A percentile compares a stretch with the other conserved stretches of the same genome.
Evolutionary conservation across 805 yeast genomes (phyloP).

Genomic region (Vanderwaltozyma polyspora): DNA sequence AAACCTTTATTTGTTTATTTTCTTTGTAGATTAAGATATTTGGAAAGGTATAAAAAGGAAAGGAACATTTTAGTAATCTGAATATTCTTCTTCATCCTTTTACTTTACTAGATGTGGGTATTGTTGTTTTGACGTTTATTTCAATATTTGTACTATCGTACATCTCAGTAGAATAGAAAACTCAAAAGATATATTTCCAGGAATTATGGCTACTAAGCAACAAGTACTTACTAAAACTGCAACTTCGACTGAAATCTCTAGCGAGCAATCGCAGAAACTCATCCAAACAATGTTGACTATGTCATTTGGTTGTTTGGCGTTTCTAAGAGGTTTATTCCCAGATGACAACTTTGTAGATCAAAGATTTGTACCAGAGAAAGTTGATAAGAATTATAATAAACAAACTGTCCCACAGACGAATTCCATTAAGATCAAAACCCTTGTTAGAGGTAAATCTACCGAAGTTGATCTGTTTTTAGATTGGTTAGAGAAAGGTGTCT

Average conservation of each 20-base stretch:
- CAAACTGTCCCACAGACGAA: slow-evolving; percentile 13
- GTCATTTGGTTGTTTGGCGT: slow-evolving; percentile 48
- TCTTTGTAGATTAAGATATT: too few relatives aligned
- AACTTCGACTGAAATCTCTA: slow-evolving; percentile 19
- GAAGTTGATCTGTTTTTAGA: slow-evolving; percentile 40
- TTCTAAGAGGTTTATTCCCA: slow-evolving; percentile 44
- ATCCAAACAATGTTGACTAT: slow-evolving; percentile 39
- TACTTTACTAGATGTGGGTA: too few relatives aligned
- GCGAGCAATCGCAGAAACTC: slow-evolving; percentile 35
- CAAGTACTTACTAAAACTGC: slow-evolving; percentile 7
- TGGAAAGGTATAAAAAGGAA: too few relatives aligned
- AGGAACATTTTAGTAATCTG: too few relatives aligned
- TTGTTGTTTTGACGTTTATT: too few relatives aligned
- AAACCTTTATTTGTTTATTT: too few relatives aligned
- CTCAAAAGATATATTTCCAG: too few relatives aligned
- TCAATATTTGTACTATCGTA: too few relatives aligned
- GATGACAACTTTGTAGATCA: slow-evolving; percentile 44
- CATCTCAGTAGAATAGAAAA: too few relatives aligned
- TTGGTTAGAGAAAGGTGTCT: slow-evolving; percentile 44
- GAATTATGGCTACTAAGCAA: slow-evolving; percentile 17
- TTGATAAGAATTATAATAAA: slow-evolving; percentile 21
- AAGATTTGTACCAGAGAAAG: slow-evolving; percentile 31
- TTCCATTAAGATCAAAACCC: slow-evolving; percentile 37
- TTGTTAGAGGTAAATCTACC: slow-evolving; percentile 35
- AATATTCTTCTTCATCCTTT: too few relatives aligned